phyloP scores from a whole-genome alignment of 306 rosid species.

The Astragalus membranaceus region DNA sequence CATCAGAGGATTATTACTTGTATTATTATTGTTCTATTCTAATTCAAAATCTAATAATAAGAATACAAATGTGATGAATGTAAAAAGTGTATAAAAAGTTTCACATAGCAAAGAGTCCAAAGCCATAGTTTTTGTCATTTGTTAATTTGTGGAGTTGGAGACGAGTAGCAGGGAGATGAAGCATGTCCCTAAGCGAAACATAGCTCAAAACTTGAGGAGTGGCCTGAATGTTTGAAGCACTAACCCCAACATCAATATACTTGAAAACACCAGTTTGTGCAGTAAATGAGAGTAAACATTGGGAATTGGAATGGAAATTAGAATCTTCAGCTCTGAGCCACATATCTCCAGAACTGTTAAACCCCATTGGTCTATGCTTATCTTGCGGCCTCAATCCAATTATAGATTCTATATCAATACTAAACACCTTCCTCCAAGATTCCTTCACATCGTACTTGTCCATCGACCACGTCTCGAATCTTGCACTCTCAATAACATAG shows the following conservation, averaged over 20 bases:
- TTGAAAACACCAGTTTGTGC: slow-evolving; percentile 10
- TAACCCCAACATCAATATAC: not conserved
- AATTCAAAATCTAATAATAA: not conserved
- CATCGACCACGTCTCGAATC: slow-evolving; percentile 26
- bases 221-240: slow-evolving; percentile 8
- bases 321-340: slow-evolving; percentile 20
- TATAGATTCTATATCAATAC: slow-evolving; percentile 9
- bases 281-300: slow-evolving; percentile 10
- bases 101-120: not conserved
- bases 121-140: not conserved
- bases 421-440: slow-evolving; percentile 16
- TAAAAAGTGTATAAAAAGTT: not conserved
- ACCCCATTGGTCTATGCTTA: slow-evolving; percentile 25
- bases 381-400: slow-evolving; percentile 14
- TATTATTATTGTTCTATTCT: too few species aligned
- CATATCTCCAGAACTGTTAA: slow-evolving; percentile 25
- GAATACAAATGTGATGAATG: not conserved
- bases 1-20: not conserved
- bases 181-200: slow-evolving; percentile 5
- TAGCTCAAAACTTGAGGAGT: slow-evolving; percentile 23
- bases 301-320: not conserved
- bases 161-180: not conserved
- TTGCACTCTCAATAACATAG: not conserved
- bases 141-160: not conserved
- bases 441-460: not conserved